phyloP scores from a whole-genome alignment of 2,329 filamentous ascomycete genomes.

The Coniella lustricola region DNA sequence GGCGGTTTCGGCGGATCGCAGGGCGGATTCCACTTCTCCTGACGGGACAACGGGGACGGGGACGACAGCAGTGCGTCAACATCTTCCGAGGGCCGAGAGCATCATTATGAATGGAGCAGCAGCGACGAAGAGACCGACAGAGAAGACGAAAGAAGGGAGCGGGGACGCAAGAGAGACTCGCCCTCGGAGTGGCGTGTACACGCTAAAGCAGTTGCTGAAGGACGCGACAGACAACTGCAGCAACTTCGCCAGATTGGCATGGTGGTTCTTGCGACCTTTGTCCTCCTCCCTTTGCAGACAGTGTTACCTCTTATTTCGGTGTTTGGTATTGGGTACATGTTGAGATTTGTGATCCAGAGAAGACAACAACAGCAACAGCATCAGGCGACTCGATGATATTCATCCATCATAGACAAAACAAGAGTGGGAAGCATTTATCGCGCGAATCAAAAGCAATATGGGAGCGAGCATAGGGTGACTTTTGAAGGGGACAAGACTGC shows the following conservation, averaged over 20 bases:
- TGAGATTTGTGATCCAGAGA: slow-evolving; percentile 23
- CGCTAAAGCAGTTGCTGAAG: slow-evolving; percentile 18
- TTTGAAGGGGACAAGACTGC: not conserved
- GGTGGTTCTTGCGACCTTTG: slow-evolving; percentile 34
- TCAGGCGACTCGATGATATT: slow-evolving; percentile 4
- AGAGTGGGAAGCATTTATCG: not conserved
- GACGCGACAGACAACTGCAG: slow-evolving; percentile 33
- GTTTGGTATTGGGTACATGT: slow-evolving; percentile 33
- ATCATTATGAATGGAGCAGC: slow-evolving; percentile 14
- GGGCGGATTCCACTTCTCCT: slow-evolving; percentile 36
- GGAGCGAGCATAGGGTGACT: not conserved
- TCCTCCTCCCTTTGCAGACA: slow-evolving; percentile 40
- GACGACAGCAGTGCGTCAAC: slow-evolving; percentile 25
- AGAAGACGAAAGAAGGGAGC: slow-evolving; percentile 13
- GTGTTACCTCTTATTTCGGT: slow-evolving; percentile 29
- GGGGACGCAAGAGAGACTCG: slow-evolving; percentile 4
- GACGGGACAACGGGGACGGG: slow-evolving; percentile 35
- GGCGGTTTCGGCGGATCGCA: slow-evolving; percentile 11
- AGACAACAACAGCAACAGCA: too few relatives aligned
- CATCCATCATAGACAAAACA: not conserved
- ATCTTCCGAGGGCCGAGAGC: slow-evolving; percentile 4
- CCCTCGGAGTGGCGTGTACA: slow-evolving; percentile 12
- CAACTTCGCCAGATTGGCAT: slow-evolving; percentile 36
- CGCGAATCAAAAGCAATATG: not conserved
- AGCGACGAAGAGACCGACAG: slow-evolving; percentile 19